These are phyloP conservation scores for Astragalus membranaceus DNA, from an alignment of 306 rosid genomes.

Conservation along the genomic window DNA sequence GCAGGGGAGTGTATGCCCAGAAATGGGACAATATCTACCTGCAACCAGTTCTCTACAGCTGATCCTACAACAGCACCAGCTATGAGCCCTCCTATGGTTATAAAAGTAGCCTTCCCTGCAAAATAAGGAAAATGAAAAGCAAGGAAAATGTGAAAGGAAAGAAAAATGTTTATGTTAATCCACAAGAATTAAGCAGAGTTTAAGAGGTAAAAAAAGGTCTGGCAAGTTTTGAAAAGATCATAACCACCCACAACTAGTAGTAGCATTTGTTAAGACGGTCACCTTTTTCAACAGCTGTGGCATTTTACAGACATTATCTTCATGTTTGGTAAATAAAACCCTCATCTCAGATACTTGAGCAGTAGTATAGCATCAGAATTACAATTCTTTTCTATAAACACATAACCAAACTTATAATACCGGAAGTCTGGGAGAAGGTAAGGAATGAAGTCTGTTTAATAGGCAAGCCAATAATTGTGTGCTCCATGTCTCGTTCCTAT, in stretches of 20 bases:
- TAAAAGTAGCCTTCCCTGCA: conserved; percentile 89
- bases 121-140: background rate
- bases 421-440: background rate
- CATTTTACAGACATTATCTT: conserved; percentile 7
- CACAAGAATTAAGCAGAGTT: background rate
- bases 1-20: conserved; percentile 95
- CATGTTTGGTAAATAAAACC: conserved; percentile 2
- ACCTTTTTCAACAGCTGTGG: background rate
- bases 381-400: conserved; percentile 13
- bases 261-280: conserved; percentile 2
- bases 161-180: background rate
- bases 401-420: background rate
- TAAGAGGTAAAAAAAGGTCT: conserved; percentile 7
- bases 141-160: conserved; percentile 1
- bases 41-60: conserved; percentile 89
- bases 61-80: conserved; percentile 94
- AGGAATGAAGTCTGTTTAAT: background rate
- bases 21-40: conserved; percentile 93
- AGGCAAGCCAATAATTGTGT: background rate
- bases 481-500: conserved; percentile 4
- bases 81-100: conserved; percentile 88
- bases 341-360: conserved; percentile 6
- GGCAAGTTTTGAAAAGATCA: background rate
- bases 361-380: conserved; percentile 8
- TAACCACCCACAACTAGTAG: conserved; percentile 8